Evolutionary conservation across 495 filamentous ascomycete genomes (phyloP), one percentile per base, ranked within the genome.

Genomic region (Podospora appendiculata): DNA sequence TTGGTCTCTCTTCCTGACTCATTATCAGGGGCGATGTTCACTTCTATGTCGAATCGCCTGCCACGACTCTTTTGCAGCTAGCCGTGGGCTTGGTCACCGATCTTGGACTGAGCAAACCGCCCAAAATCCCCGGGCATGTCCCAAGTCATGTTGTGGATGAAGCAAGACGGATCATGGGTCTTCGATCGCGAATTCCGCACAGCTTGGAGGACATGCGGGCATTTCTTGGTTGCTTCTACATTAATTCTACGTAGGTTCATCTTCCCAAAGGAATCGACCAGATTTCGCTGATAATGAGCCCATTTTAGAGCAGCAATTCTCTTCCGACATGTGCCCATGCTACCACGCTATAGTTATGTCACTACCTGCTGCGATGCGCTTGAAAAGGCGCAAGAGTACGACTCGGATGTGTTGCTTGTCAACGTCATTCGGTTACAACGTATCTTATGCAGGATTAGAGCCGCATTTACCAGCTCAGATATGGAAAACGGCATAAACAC

Each of bases 181-280:
- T 54, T 2, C 41, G 32, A 11, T 17, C 34, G 17, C 52, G 45
- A 38, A 8, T 39, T 1, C 41, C 53, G 12, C 53, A 54, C 39
- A 55, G 53, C 14, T 45, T 55, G 0, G 53, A 64, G 10, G 61
- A 66, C 18, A 58, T 57, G 47, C 55, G 63, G 16, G 47, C 58
- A 13, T 45, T 59, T 17, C 50, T 64, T 14, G 63, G 58, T 4
- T 54, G 46, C 46, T 64, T 50, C 14, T 4, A 25, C 52, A 59
- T 65, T 35, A 47, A 53, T 47, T 41, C 40, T 3, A 18, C 52
- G 61, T 64, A 41, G 41, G 60, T 46, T 40, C 19, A 6, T 36
- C 5, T 16, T 35, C 32, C 38, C 11, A 1, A 40, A 11, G 11
- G 11, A 14, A 40, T 8, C n/a, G 1, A 11, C 38, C 2, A 40